Conservation (phyloP, 768 basidiomycete species). For the Suillus luteus region DNA sequence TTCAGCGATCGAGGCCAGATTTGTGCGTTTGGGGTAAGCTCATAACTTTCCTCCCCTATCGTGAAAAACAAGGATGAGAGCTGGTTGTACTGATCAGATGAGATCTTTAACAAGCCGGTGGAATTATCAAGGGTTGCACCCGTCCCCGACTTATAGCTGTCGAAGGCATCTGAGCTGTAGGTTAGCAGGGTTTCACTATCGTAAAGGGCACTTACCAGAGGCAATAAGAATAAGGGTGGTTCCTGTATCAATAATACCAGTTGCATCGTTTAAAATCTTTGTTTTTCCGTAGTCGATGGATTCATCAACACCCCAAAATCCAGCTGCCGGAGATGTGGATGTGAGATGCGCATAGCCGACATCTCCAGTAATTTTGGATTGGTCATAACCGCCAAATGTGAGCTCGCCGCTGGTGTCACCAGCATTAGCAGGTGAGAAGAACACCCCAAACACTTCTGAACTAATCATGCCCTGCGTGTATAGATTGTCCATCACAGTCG, state of each 20-base stretch:
- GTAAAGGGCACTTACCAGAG: constrained; percentile 5
- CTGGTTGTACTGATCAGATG: constrained; percentile 9
- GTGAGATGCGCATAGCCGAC: constrained; percentile 25
- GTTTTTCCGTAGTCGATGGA: constrained; percentile 29
- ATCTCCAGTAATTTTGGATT: neutral
- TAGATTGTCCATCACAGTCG: constrained; percentile 40
- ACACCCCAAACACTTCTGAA: constrained; percentile 33
- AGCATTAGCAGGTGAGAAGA: constrained; percentile 29
- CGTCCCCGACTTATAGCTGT: constrained; percentile 13
- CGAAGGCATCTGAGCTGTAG: constrained; percentile 16
- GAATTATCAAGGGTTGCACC: constrained; percentile 13
- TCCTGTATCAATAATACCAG: constrained; percentile 41
- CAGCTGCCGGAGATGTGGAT: constrained; percentile 29
- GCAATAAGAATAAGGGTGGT: constrained; percentile 33
- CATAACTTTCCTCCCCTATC: constrained; percentile 23
- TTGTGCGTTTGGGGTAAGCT: constrained; percentile 33
- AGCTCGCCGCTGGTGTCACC: constrained; percentile 17
- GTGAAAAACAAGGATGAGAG: constrained; percentile 10
- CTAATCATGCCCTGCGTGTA: constrained; percentile 30
- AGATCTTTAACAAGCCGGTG: constrained; percentile 20
- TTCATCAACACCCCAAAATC: constrained; percentile 39
- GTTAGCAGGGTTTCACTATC: neutral
- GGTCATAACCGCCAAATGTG: constrained; percentile 1
- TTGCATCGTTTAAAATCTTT: constrained; percentile 25
- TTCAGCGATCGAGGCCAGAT: constrained; percentile 38